Evolutionary conservation across 441 rosid species (phyloP), one percentile per base, ranked within the genome.

Genomic region (Metrosideros polymorpha): DNA sequence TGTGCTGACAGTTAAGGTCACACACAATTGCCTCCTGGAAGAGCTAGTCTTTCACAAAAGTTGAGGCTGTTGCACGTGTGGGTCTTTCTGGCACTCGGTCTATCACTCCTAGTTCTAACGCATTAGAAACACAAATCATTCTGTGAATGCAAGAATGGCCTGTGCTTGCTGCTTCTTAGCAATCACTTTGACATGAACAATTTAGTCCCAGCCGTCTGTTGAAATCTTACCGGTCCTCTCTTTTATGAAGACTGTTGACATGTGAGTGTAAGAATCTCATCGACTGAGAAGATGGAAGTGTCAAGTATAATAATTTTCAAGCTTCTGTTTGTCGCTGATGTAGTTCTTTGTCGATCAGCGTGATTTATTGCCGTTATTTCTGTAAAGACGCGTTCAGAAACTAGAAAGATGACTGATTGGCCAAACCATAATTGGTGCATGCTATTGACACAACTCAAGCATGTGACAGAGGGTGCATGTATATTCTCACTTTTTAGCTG

Each of bases 21-120:
- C 87, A 87, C 89, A 56, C 84, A 61, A 49, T 51, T 7, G 47
- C 52, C 17, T 27, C 59, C 47, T 3, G 51, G 24, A 32, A n/a
- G 22, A 84, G 59, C 43, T 63, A 43, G 49, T 39, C 66, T 79
- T 84, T 61, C 15, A 49, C 71, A 84, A 45, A 76, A 76, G 29
- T 51, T 71, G 83, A 82, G 84, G 88, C 75, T 57, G 85, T 85
- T 87, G 89, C 91, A 77, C 90, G 91, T 85, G 90, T 59, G 82
- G 85, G 51, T 77, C 79, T 71, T 71, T 71, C 47, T 35, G 47
- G 79, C 18, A 1, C 29, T 6, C 8, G 22, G 39, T 43, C 83
- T 75, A 19, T 52, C n/a, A 13, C 47, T 12, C 25, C 43, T 56
- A 9, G 45, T 30, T 52, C 43, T 52, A 30, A 25, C 61, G 79